A percentile compares a stretch with the other conserved stretches of the same genome.
Evolutionary conservation across 2,329 filamentous ascomycete species (phyloP).

Genomic region (Calonectria naviculata): DNA sequence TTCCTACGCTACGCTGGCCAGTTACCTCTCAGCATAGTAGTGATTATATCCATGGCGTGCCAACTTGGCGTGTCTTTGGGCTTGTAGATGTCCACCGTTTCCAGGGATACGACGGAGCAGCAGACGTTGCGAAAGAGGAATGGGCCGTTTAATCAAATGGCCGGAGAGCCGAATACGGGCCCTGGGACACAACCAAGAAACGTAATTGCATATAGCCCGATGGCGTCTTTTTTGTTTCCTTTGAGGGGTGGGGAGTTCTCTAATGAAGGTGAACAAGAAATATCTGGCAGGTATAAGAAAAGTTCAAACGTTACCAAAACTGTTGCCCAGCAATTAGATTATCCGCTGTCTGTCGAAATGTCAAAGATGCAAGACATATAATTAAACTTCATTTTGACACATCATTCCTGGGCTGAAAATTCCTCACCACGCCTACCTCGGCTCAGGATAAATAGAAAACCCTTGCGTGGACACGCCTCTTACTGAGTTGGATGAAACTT

Average conservation of each 20-base stretch:
- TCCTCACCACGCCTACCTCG: conserved; percentile 15
- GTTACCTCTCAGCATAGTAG: not conserved
- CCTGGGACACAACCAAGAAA: too few relatives aligned
- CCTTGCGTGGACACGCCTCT: not conserved
- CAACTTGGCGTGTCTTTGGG: conserved; percentile 41
- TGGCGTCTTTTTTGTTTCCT: not conserved
- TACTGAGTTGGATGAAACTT: conserved; percentile 5
- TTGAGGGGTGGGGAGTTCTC: too few relatives aligned
- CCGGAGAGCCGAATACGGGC: not conserved
- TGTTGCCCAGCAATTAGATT: not conserved
- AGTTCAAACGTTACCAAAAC: not conserved
- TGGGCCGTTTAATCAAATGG: not conserved
- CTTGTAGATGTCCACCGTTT: conserved; percentile 57
- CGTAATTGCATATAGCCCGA: too few relatives aligned
- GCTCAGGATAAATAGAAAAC: conserved; percentile 12
- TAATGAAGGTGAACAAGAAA: not conserved
- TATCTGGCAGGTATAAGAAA: not conserved
- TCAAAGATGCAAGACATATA: not conserved
- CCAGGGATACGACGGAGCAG: conserved; percentile 57
- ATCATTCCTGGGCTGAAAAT: conserved; percentile 1
- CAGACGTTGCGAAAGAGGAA: conserved; percentile 56
- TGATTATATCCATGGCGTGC: not conserved
- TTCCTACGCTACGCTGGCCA: too few relatives aligned
- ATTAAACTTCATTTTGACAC: not conserved
- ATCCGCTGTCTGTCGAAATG: not conserved